Evolutionary conservation across 2,329 filamentous ascomycete species (phyloP).

Genomic region (Stachybotrys chlorohalonatus): DNA sequence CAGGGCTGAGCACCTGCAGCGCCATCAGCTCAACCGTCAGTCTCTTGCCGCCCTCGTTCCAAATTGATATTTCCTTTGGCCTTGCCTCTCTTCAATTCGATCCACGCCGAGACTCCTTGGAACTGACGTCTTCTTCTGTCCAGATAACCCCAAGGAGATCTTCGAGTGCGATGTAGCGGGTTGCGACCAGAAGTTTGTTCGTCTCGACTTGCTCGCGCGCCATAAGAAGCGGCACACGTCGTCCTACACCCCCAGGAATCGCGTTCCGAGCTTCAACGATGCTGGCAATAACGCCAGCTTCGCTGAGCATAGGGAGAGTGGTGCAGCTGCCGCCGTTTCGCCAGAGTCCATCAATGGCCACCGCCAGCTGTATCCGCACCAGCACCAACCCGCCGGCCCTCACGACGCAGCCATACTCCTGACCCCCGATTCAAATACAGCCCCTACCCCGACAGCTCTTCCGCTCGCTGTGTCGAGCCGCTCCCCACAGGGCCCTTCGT

Average conservation of each 20-base stretch:
- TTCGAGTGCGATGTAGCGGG: constrained; percentile 67
- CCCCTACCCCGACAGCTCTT: constrained; percentile 15
- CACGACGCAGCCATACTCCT: constrained; percentile 38
- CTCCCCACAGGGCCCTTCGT: constrained; percentile 10
- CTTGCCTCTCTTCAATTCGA: neutral
- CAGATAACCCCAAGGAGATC: constrained; percentile 73
- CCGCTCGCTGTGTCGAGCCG: constrained; percentile 9
- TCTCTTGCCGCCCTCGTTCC: constrained; percentile 7
- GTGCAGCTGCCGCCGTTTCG: neutral
- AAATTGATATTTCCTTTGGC: neutral
- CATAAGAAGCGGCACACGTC: constrained; percentile 58
- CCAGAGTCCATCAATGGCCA: neutral
- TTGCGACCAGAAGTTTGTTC: constrained; percentile 69
- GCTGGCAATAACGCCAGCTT: constrained; percentile 10
- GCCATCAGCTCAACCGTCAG: constrained; percentile 76
- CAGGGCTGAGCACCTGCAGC: constrained; percentile 69
- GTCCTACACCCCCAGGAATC: constrained; percentile 40
- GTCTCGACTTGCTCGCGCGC: constrained; percentile 64
- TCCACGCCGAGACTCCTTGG: constrained; percentile 1
- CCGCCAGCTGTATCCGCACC: constrained; percentile 4
- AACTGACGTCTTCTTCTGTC: neutral
- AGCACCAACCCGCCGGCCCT: constrained; percentile 24
- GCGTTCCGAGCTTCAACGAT: constrained; percentile 37
- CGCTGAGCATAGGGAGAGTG: neutral
- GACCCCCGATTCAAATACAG: constrained; percentile 27